These are phyloP conservation scores for Trypanosoma caninum DNA, from an alignment of 208 protist species.

Conservation along the genomic window DNA sequence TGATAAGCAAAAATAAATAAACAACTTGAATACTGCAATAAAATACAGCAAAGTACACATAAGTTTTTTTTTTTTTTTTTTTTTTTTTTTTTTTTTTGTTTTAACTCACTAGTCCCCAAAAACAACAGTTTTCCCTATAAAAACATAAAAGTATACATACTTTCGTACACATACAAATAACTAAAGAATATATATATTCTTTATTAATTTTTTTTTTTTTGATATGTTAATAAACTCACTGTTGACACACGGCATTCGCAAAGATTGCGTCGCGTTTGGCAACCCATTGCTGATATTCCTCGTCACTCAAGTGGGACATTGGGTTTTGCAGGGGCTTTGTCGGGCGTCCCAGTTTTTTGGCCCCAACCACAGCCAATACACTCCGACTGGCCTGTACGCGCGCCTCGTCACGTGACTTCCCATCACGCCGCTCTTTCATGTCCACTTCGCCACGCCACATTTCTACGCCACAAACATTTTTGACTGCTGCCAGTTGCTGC, in stretches of 20 bases:
- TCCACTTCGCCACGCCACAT: slow-evolving; percentile 10
- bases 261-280: slow-evolving; percentile 63
- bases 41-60: too few relatives aligned
- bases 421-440: background rate
- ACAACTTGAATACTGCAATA: too few relatives aligned
- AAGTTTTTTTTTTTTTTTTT: too few relatives aligned
- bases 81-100: too few relatives aligned
- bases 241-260: slow-evolving; percentile 22
- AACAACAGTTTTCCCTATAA: too few relatives aligned
- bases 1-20: too few relatives aligned
- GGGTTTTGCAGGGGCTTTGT: slow-evolving; percentile 53
- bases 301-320: slow-evolving; percentile 24
- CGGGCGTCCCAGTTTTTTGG: slow-evolving; percentile 39
- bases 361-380: slow-evolving; percentile 41
- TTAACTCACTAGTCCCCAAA: too few relatives aligned
- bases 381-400: background rate
- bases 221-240: background rate
- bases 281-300: slow-evolving; percentile 51
- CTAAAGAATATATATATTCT: too few relatives aligned
- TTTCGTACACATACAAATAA: too few relatives aligned
- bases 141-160: too few relatives aligned
- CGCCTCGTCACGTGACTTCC: slow-evolving; percentile 2
- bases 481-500: slow-evolving; percentile 2
- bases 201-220: too few relatives aligned
- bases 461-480: slow-evolving; percentile 7